Base-by-base conservation (phyloP, 1,284 basidiomycete genomes). In the Puccinia novopanici region DNA sequence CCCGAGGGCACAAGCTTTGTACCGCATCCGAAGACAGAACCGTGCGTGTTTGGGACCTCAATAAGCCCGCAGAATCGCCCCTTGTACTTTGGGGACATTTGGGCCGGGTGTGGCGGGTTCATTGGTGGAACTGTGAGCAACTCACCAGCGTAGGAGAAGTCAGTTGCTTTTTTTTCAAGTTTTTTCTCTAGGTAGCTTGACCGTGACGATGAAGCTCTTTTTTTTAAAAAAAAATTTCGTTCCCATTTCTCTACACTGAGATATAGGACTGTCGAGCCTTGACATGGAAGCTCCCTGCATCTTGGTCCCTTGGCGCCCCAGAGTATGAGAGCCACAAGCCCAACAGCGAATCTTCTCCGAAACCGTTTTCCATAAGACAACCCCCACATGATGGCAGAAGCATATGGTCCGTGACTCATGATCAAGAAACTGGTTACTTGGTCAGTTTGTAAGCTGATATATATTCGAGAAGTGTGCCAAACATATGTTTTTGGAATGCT, bases 111-210 rank as follows among this genome's bases (percentile, higher is more conserved):
- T 68, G 67, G 67, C 42, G 67, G 3, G 42, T 48, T 50, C 67
- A 68, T 68, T 68, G 67, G 67, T 68, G 42, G 67, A 50, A 68
- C 37, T 45, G n/a, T 68, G 67, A 68, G 42, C 67, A 50, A 50
- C 42, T 68, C 10, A 68, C 42, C 10, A 68, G 67, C 48, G 67
- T 68, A 27, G 67, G 67, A 68, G 67, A 68, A 68, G 67, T 68
- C 24, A n/a, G 63, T 68, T 24, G 12, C 3, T 50, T 68, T 27
- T 4, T 50, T 45, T 45, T 65, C 19, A 13, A 27, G 24, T 24
- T 57, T 61, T 34, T 19, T 34, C 10, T 30, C 9, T 34, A 63
- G 30, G 13, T 59, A 30, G 27, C 24, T 34, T n/a, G n/a, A n/a
- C n/a, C n/a, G n/a, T n/a, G n/a, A n/a, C n/a, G n/a, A n/a, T n/a